These are phyloP conservation scores for Hygrocybe punicea DNA, from an alignment of 768 basidiomycete species.

Conservation along the genomic window DNA sequence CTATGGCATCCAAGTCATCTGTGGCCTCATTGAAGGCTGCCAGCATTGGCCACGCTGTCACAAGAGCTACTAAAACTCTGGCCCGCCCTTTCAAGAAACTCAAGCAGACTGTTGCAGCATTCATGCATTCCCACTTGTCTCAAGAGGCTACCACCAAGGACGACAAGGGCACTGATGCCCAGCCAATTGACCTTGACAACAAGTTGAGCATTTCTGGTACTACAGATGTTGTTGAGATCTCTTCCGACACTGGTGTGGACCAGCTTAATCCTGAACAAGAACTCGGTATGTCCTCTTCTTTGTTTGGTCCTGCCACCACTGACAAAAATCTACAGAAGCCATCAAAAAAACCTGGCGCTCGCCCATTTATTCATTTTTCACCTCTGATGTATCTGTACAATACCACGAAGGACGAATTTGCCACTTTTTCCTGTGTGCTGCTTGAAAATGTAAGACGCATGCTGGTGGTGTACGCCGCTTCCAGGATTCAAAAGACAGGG, in stretches of 20 bases:
- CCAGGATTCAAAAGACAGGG: constrained; percentile 22
- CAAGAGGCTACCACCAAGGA: background rate
- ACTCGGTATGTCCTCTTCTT: background rate
- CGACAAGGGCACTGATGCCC: background rate
- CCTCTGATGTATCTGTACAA: constrained; percentile 15
- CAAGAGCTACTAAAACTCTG: background rate
- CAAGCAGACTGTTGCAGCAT: background rate
- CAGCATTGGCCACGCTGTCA: background rate
- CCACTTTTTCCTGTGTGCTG: constrained; percentile 26
- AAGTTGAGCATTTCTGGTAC: background rate
- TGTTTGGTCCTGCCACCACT: background rate
- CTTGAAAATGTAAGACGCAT: constrained; percentile 13
- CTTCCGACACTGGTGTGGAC: background rate
- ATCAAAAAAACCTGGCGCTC: constrained; percentile 26
- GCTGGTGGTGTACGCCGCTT: constrained; percentile 14
- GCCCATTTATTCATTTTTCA: constrained; percentile 28
- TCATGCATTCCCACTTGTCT: background rate
- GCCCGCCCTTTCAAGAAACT: background rate
- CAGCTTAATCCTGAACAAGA: background rate
- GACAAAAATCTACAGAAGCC: constrained; percentile 14
- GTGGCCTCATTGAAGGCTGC: background rate
- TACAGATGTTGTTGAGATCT: background rate
- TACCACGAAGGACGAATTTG: constrained; percentile 13
- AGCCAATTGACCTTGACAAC: background rate
- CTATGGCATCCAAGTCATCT: background rate